Evolutionary conservation across 1,284 basidiomycete species (phyloP), one percentile per base, ranked within the genome.

Genomic region (Pseudozyma pruni): DNA sequence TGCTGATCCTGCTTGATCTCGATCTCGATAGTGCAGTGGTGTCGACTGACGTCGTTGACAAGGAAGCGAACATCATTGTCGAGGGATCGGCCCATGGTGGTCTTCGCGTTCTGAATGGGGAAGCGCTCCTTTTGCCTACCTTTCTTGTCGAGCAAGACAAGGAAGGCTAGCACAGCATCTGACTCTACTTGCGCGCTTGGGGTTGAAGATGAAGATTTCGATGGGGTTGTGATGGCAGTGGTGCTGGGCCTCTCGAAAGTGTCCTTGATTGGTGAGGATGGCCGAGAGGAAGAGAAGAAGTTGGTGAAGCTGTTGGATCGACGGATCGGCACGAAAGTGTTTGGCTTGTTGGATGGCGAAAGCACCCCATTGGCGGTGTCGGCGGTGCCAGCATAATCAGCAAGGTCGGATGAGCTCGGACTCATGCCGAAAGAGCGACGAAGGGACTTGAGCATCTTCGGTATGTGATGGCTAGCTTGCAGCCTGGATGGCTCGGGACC

Each of bases 341-440:
- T 63, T 7, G 67, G 60, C 40, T 51, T 63, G 49, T 55, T 54
- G 33, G 59, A 59, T 8, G 67, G 60, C 3, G 55, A 69, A 5
- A 62, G 32, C 8, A 58, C 54, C 19, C 51, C 49, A 10, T 49
- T 1, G 1, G 58, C 45, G 5, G 23, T 46, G 20, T 45, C 47
- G 23, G 22, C 33, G 33, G 31, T 27, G 40, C 43, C 52, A 14
- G 31, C 8, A 8, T 49, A 48, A 34, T 58, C 67, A 7, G 51
- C 39, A 20, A 53, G 50, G 43, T 27, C 47, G 40, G 60, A 58
- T 1, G 62, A 59, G 53, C 59, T 63, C 0, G 59, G 67, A 50
- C 67, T 70, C 67, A 70, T 70, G 59, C 67, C 67, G 45, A 70
- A 59, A 7, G 67, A 70, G 9, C 67, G 55, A 34, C 59, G 67